A percentile compares a stretch with the other conserved stretches of the same genome.
phyloP scores from a whole-genome alignment of 345 rosid species.

The Noccaea bulbosa region DNA sequence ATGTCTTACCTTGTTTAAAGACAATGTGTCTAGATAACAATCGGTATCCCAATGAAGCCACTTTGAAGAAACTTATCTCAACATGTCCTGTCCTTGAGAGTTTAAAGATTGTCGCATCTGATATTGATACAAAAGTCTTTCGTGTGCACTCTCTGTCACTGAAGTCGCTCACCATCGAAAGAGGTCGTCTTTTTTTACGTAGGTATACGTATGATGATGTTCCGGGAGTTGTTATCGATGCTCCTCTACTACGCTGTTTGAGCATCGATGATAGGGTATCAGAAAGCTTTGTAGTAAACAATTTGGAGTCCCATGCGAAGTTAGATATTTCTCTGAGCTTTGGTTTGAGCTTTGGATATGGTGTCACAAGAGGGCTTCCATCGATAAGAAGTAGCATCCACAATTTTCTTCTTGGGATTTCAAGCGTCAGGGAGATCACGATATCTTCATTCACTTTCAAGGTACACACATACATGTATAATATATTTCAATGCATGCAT shows the following conservation, averaged over 20 bases:
- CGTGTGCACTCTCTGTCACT: constrained; percentile 4
- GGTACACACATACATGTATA: not conserved
- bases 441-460: not conserved
- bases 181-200: not conserved
- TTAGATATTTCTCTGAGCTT: not conserved
- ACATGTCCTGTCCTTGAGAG: not conserved
- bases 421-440: not conserved
- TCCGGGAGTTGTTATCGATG: not conserved
- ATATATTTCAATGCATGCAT: too few species aligned
- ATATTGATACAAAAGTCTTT: not conserved
- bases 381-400: not conserved
- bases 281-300: not conserved
- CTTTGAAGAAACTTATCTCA: not conserved
- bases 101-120: not conserved
- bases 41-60: not conserved
- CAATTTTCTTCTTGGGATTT: not conserved
- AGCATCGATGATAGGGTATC: not conserved
- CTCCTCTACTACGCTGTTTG: not conserved
- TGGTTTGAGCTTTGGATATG: not conserved
- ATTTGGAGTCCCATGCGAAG: not conserved
- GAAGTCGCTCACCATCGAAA: not conserved
- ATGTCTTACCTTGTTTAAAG: constrained; percentile 19
- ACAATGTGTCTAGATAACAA: not conserved
- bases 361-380: not conserved
- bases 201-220: too few species aligned